These are phyloP conservation scores for Eleusine indica DNA, from an alignment of 176 grass and related monocot species.

Conservation along the genomic window DNA sequence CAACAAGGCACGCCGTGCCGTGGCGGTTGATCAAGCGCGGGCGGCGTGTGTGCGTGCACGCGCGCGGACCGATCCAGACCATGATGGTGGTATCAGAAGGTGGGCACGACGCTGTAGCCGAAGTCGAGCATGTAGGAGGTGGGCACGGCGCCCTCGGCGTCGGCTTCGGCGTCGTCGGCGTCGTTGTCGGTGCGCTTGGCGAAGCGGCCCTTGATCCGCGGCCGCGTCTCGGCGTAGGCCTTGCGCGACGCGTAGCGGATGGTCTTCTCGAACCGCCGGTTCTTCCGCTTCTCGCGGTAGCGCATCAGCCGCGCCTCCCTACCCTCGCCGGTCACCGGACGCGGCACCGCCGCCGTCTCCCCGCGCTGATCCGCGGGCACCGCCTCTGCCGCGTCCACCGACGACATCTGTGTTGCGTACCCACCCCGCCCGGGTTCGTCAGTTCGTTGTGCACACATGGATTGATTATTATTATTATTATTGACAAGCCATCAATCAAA, in stretches of 20 bases:
- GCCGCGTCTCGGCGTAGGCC: slow-evolving; percentile 89
- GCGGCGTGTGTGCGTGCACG: not conserved
- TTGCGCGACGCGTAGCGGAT: slow-evolving; percentile 93
- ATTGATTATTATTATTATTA: no score
- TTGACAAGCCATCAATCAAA: no score
- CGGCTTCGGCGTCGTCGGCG: slow-evolving; percentile 41
- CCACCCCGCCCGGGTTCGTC: not conserved
- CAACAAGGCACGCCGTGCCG: not conserved
- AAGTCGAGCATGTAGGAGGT: slow-evolving; percentile 66
- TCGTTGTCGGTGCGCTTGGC: slow-evolving; percentile 66
- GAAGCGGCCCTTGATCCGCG: slow-evolving; percentile 87
- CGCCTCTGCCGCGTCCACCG: slow-evolving; percentile 53
- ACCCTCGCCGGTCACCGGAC: slow-evolving; percentile 46
- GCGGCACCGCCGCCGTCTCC: not conserved
- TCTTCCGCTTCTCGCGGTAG: slow-evolving; percentile 94
- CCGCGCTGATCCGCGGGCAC: slow-evolving; percentile 45
- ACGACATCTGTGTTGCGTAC: slow-evolving; percentile 36
- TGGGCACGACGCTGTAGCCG: slow-evolving; percentile 81
- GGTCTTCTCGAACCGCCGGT: slow-evolving; percentile 90
- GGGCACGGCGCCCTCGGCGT: slow-evolving; percentile 42
- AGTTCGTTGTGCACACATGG: not conserved
- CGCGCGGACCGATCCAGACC: not conserved
- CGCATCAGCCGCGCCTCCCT: slow-evolving; percentile 83
- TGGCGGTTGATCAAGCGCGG: not conserved
- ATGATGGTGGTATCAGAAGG: slow-evolving; percentile 42